A percentile compares a stretch with the other conserved stretches of the same genome.
phyloP scores from a whole-genome alignment of 2,329 filamentous ascomycete genomes.

The Fusarium fujikuroi region DNA sequence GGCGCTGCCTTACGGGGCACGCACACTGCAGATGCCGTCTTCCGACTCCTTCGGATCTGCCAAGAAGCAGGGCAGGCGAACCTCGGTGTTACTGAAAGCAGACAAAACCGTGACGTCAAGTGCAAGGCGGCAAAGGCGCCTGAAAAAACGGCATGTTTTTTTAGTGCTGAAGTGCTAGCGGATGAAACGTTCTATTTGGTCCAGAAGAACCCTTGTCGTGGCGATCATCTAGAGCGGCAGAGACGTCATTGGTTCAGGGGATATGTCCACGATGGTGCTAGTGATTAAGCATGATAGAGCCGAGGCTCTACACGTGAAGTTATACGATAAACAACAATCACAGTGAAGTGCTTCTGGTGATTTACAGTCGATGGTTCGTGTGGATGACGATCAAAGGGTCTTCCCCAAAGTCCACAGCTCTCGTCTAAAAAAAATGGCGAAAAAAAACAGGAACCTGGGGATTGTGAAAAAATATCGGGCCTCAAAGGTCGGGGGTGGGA shows the following conservation, averaged over 20 bases:
- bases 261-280: not conserved
- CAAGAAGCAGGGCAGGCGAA: conserved; percentile 25
- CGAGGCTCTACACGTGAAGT: not conserved
- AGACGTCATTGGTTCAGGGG: conserved; percentile 20
- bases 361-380: not conserved
- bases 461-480: not conserved
- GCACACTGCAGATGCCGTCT: conserved; percentile 23
- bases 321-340: not conserved
- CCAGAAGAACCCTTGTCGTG: not conserved
- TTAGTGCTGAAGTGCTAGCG: not conserved
- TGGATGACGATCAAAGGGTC: not conserved
- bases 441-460: conserved; percentile 31
- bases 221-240: conserved; percentile 19
- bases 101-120: conserved; percentile 29
- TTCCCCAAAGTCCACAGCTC: not conserved
- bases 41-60: conserved; percentile 37
- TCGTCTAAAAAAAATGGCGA: conserved; percentile 16
- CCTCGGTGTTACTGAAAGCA: conserved; percentile 37
- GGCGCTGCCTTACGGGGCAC: conserved; percentile 11
- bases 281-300: not conserved
- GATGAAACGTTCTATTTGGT: conserved; percentile 17
- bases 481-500: conserved; percentile 3
- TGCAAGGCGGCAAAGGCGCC: conserved; percentile 26
- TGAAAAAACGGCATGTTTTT: not conserved
- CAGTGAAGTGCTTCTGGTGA: not conserved